Conservation (phyloP, 441 rosid species). For the Syzygium malaccense region DNA sequence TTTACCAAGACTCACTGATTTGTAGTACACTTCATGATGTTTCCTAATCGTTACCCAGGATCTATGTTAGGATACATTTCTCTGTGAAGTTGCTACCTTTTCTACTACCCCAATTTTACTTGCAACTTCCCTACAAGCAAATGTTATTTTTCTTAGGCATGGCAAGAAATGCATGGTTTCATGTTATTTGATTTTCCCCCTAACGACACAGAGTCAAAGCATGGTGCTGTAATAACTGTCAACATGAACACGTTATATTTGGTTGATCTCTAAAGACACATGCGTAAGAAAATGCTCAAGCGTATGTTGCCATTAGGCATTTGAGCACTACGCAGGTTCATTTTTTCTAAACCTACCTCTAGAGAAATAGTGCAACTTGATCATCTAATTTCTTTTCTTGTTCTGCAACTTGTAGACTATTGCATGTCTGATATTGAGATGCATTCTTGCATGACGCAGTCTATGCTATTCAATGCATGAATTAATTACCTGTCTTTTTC, state of each 20-base stretch:
- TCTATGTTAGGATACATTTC: too few species aligned
- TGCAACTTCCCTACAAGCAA: background rate
- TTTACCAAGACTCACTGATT: background rate
- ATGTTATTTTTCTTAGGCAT: background rate
- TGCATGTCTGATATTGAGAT: background rate
- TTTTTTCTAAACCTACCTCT: background rate
- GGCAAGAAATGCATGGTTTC: background rate
- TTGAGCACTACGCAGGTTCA: background rate
- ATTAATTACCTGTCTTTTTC: rapidly evolving
- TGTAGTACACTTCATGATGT: background rate
- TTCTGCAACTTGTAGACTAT: background rate
- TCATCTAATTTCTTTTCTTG: background rate
- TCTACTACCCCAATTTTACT: background rate
- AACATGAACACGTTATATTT: background rate
- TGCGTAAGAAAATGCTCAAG: background rate
- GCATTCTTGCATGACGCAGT: background rate
- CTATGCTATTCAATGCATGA: background rate
- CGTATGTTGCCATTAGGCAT: background rate
- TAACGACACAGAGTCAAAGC: background rate
- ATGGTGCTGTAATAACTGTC: background rate
- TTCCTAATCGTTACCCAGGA: background rate
- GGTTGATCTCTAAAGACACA: background rate
- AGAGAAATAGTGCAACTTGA: background rate
- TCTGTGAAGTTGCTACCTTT: too few species aligned
- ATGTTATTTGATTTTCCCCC: background rate